Evolutionary conservation across 805 yeast species (phyloP).

Genomic region (Saturnispora zaruensis): DNA sequence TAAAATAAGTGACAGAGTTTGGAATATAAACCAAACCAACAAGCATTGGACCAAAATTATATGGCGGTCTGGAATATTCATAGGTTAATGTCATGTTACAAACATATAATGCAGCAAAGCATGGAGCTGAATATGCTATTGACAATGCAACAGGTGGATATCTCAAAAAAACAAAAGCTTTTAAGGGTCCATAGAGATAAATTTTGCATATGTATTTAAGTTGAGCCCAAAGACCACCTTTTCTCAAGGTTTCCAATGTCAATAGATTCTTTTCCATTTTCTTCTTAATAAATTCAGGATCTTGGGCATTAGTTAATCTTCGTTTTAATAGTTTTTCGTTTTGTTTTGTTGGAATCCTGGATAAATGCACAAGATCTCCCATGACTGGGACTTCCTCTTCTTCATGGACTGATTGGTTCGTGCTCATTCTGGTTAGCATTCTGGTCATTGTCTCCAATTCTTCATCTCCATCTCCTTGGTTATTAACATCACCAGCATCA

Average conservation of each 20-base stretch:
- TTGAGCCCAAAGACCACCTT: constrained; percentile 14
- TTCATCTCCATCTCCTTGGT: constrained; percentile 7
- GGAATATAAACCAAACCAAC: constrained; percentile 77
- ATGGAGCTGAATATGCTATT: constrained; percentile 57
- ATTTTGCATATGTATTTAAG: constrained; percentile 32
- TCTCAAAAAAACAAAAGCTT: constrained; percentile 48
- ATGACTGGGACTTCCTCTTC: constrained; percentile 28
- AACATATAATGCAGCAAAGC: constrained; percentile 62
- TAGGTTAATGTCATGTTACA: constrained; percentile 67
- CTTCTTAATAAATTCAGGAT: constrained; percentile 16
- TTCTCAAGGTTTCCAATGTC: constrained; percentile 18
- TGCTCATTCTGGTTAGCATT: constrained; percentile 29
- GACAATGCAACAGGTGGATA: constrained; percentile 72
- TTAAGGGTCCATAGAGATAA: constrained; percentile 49
- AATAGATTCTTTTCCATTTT: constrained; percentile 13
- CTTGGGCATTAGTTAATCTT: constrained; percentile 12
- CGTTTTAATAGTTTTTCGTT: constrained; percentile 3
- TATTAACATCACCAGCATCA: constrained; percentile 1
- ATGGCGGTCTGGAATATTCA: constrained; percentile 55
- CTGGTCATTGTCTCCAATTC: constrained; percentile 25
- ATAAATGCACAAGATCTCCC: constrained; percentile 30
- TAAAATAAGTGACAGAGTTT: constrained; percentile 66
- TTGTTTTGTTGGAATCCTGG: constrained; percentile 24
- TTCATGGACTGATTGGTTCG: constrained; percentile 18
- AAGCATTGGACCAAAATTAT: constrained; percentile 54